Evolutionary conservation across 139 green algal species (phyloP), one percentile per base, ranked within the genome.

Genomic region (Tetratostichococcus sp.): DNA sequence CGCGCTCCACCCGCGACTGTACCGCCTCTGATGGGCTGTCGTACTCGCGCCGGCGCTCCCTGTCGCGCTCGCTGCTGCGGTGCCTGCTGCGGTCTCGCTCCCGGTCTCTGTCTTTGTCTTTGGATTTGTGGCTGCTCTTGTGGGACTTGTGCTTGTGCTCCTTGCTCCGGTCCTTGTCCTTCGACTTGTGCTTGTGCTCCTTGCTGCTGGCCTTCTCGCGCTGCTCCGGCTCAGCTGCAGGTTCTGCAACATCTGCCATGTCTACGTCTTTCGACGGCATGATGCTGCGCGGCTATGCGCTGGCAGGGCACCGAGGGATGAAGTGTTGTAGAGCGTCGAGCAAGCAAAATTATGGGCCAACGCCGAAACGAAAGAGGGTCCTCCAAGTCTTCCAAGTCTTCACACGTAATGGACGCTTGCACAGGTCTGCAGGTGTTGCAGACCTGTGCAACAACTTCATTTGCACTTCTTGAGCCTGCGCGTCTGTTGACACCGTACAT

Each of bases 151-250:
- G 68, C 33, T 42, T 74, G 42, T 69, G 65, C 8, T 65, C 43
- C 6, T 68, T 35, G 19, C 72, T 59, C 28, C 35, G 32, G 34
- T 73, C 42, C 16, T 68, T 68, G 62, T 34, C 30, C 30, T 68
- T 73, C 35, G 75, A 58, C 42, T 77, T 77, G 30, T 70, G 30
- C 31, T 77, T 81, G 11, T 81, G 34, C 32, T 81, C 65, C n/a
- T 70, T 81, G 21, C 57, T 66, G 35, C 72, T 67, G 25, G 33
- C 43, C 17, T 42, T 42, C 23, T 67, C 35, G 6, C 33, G 22
- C 14, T 65, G 34, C n/a, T 76, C 72, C 2, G 50, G 11, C 11
- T 23, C 19, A 26, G 50, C 50, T 26, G 50, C 50, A n/a, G 50
- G 50, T 25, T 23, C 50, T 28, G 14, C 50, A 62, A 17, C 50